Evolutionary conservation across 2,329 filamentous ascomycete species (phyloP), one percentile per base, ranked within the genome.

Genomic region (Botryosphaeria agaves): DNA sequence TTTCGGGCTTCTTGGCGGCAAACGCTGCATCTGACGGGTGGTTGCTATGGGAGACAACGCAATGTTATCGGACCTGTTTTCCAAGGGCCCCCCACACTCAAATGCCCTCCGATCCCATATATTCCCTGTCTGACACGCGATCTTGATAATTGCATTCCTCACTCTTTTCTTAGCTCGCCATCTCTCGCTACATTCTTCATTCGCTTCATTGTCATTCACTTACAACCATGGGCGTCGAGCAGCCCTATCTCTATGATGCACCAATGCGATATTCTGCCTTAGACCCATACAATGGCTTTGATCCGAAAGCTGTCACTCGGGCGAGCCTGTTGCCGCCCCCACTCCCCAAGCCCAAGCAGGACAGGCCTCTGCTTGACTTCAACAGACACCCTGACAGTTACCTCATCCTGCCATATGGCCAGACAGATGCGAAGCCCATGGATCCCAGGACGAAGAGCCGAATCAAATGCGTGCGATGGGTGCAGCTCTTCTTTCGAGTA

Each of bases 361-460:
- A 79, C 31, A 84, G 83, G 0, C 84, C 83, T 8, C 57, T 91
- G 38, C 57, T 94, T 38, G 69, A 77, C 35, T 78, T 93, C 62
- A 89, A 91, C 52, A 67, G 70, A 34, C 85, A 93, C 52, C 84
- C 85, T 2, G 84, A 94, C 46, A 62, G 73, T 39, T 79, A 78
- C 43, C 58, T 68, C 40, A 65, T 78, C 31, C 61, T 77, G 18
- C 66, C 68, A 4, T 71, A 74, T 44, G 69, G 70, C 36, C 69
- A 66, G 32, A 62, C 62, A 32, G 61, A 69, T 36, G 70, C 68
- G 44, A 67, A 64, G 34, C 66, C 73, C 2, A 75, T 94, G 69
- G 73, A 69, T 45, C 62, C 65, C 12, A 68, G 64, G 29, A 76
- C 73, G 15, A 91, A 87, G 57, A 58, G 56, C 34, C 70, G 66